Conservation (phyloP, 116 monocot genomes). For the Dioscorea cayenensis region DNA sequence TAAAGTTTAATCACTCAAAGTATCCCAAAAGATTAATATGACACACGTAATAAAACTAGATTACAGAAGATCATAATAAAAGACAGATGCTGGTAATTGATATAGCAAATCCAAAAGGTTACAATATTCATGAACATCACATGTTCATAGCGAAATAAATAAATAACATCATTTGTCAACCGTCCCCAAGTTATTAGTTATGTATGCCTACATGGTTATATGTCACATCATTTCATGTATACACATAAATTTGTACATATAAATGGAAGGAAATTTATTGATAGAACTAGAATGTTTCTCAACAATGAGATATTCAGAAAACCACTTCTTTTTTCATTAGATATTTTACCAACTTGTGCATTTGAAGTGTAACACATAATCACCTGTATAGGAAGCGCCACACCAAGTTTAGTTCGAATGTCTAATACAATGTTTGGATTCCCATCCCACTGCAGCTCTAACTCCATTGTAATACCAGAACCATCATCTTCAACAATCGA, state of each 20-base stretch:
- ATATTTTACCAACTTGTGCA: neutral
- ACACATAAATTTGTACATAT: neutral
- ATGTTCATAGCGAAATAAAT: neutral
- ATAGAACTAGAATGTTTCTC: neutral
- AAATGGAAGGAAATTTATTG: neutral
- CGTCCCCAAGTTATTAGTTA: neutral
- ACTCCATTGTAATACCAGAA: slow-evolving; percentile 81
- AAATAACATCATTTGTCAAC: neutral
- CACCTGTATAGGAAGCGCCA: slow-evolving; percentile 95
- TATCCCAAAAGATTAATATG: neutral
- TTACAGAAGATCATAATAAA: too few relatives aligned
- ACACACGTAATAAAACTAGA: neutral
- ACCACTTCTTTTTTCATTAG: neutral
- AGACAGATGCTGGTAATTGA: neutral
- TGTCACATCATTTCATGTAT: neutral
- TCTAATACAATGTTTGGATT: slow-evolving; percentile 94
- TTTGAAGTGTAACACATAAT: neutral
- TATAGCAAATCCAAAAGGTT: neutral
- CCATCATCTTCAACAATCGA: slow-evolving; percentile 62
- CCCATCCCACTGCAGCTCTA: slow-evolving; percentile 98
- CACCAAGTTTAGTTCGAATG: slow-evolving; percentile 68
- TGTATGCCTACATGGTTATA: neutral
- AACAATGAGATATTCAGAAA: neutral
- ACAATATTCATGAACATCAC: neutral
- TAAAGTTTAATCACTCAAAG: slow-evolving; percentile 27